These are phyloP conservation scores for Dothidotthia symphoricarpi DNA, from an alignment of 2,329 filamentous ascomycete species.

Conservation along the genomic window DNA sequence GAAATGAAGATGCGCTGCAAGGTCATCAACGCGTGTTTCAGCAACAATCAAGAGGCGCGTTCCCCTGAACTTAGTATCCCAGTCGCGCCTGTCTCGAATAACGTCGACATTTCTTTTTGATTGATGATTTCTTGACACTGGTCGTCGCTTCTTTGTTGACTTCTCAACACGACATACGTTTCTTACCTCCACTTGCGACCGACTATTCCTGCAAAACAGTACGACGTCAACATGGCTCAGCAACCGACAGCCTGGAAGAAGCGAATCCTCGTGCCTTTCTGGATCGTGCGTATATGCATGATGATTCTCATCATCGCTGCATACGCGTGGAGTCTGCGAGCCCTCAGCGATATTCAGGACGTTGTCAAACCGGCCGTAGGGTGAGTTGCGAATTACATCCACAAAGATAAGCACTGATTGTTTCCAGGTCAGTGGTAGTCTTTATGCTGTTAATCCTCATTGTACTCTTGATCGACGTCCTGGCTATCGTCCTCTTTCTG, in stretches of 20 bases:
- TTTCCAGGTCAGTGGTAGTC: constrained; percentile 27
- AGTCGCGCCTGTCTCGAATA: constrained; percentile 5
- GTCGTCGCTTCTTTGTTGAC: too few species aligned
- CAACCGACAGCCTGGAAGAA: constrained; percentile 36
- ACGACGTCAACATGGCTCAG: constrained; percentile 20
- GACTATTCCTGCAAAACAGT: neutral
- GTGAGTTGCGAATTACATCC: constrained; percentile 11
- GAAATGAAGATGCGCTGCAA: constrained; percentile 12
- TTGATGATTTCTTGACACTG: too few species aligned
- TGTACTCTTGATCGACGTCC: constrained; percentile 37
- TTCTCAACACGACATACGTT: too few species aligned
- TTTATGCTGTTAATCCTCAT: constrained; percentile 36
- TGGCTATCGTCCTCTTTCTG: constrained; percentile 37
- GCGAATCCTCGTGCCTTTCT: constrained; percentile 41
- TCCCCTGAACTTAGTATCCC: constrained; percentile 20
- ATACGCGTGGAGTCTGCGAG: constrained; percentile 26
- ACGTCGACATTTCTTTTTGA: neutral
- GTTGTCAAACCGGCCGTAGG: constrained; percentile 19
- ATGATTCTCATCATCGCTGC: constrained; percentile 35
- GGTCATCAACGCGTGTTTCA: constrained; percentile 22
- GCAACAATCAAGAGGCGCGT: constrained; percentile 11
- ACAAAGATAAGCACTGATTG: constrained; percentile 16
- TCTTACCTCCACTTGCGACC: neutral
- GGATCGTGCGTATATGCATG: constrained; percentile 34
- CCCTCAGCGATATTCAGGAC: constrained; percentile 16